Percentiles rank a stretch among this genome's conserved stretches.
Evolutionary conservation across 1,139 yeast genomes (phyloP).

Genomic region (Spencermartinsiella ligniputridi): DNA sequence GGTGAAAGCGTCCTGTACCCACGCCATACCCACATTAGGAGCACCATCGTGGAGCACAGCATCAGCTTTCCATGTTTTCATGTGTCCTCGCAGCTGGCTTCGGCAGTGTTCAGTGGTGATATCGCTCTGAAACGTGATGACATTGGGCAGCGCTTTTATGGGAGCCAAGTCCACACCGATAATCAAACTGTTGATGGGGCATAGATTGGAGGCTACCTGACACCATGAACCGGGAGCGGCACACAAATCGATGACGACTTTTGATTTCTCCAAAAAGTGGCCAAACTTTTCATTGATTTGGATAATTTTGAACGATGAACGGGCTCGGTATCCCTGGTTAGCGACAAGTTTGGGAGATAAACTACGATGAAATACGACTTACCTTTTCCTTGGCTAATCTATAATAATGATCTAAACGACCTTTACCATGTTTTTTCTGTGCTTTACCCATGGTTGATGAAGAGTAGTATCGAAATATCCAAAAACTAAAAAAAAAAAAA

Average conservation of each 20-base stretch:
- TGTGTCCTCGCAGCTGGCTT: constrained; percentile 85
- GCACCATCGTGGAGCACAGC: constrained; percentile 99
- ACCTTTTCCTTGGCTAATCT: constrained; percentile 86
- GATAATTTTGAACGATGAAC: constrained; percentile 93
- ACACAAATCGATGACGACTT: constrained; percentile 95
- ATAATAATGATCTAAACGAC: constrained; percentile 98
- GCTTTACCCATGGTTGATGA: constrained; percentile 67
- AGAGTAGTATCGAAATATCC: constrained; percentile 47
- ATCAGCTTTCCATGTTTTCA: constrained; percentile 99
- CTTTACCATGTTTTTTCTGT: constrained; percentile 95
- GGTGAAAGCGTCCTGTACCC: constrained; percentile 99
- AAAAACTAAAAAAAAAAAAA: background rate
- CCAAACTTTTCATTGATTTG: constrained; percentile 97
- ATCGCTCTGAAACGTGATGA: constrained; percentile 91
- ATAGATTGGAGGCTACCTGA: constrained; percentile 91
- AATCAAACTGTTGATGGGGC: constrained; percentile 88
- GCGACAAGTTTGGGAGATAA: background rate
- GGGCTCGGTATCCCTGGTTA: constrained; percentile 85
- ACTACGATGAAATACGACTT: constrained; percentile 13
- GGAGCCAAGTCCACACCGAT: constrained; percentile 98
- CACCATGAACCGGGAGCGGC: constrained; percentile 99
- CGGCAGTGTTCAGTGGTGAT: constrained; percentile 98
- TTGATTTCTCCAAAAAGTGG: constrained; percentile 91
- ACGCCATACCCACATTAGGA: constrained; percentile 97
- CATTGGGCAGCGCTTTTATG: constrained; percentile 89